Evolutionary conservation across 2,329 filamentous ascomycete species (phyloP), one percentile per base, ranked within the genome.

Genomic region (Periglandula ipomoeae): DNA sequence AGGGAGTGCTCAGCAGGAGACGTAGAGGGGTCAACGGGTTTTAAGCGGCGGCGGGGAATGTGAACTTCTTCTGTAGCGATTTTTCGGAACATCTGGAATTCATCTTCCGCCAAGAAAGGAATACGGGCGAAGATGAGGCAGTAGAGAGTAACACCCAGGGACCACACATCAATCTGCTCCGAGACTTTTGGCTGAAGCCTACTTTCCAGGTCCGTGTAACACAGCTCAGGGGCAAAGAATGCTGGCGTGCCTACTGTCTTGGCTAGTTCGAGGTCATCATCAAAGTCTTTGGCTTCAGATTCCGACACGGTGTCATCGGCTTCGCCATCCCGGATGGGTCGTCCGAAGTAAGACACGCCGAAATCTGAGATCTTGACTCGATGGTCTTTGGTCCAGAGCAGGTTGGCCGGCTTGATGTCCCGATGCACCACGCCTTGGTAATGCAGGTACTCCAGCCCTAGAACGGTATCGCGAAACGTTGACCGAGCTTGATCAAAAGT

Each of bases 291-390:
- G 10, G 87, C 86, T 64, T 96, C 90, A 1, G 84, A 87, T 62
- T 94, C 87, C 4, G 85, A 85, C 17, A 72, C 82, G 52, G 70
- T 83, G 50, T 89, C 85, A 50, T 88, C 84, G 34, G 82, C 78
- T 58, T 94, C 88, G 47, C 86, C 87, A 42, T 95, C 88, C 35
- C 87, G 79, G 50, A 90, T 86, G 1, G 89, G 89, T 45, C 89
- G 82, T 24, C 93, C 93, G 53, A 98, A 88, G 65, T 97, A 98
- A 1, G 93, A 98, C 1, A 98, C 93, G 27, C 93, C 93, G 70
- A 98, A 98, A 62, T 98, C 93, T 5, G 93, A 97, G 52, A 98
- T 98, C 73, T 98, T 98, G 61, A 96, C 88, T 13, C 85, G 82
- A 57, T 90, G 83, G 54, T 89, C 85, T 58, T 73, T 82, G 45